Base-by-base conservation (phyloP, 306 rosid genomes). In the Phaseolus lunatus region DNA sequence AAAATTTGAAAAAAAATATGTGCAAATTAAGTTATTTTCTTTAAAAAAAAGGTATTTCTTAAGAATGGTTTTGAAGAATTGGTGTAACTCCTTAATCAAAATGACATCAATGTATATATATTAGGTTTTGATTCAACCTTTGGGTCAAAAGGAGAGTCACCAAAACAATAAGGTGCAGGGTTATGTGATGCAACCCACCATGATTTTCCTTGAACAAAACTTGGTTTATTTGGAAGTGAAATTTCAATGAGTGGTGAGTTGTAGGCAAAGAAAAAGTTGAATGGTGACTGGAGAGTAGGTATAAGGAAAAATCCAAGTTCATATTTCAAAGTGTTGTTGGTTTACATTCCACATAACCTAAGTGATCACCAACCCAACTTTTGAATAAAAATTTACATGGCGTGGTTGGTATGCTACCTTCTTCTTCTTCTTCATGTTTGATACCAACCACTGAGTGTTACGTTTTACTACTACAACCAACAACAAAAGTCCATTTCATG, bases 391-490 rank as follows among this genome's bases (percentile, higher is more conserved):
- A 22, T 14, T 20, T 66, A 2, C 1, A 20, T 18, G 14, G 9
- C 13, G 67, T 2, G 67, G 80, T 78, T 73, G 81, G 86, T 83
- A 18, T 33, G 49, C 13, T 39, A 7, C 35, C 10, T 37, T 7
- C 1, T 7, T 33, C 11, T 9, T 39, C 44, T 39, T 39, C 44
- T 35, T 47, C 23, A 61, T 39, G 41, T 76, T 45, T 47, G 12
- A 44, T 39, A 64, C 82, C 82, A 75, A 70, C 77, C 47, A 26
- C 50, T 70, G 86, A 78, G 43, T 56, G 77, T 58, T 74, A 75
- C 82, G 76, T 78, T 74, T 82, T 70, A 31, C 88, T 81, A 69
- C 85, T 48, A 29, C 83, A 33, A 15, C 64, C 57, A 49, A 44
- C 69, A 7, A 16, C 24, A 50, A 61, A 75, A 41, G 45, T 53